phyloP scores from a whole-genome alignment of 352 stramenopile species.

The Phytopythium sindhum region DNA sequence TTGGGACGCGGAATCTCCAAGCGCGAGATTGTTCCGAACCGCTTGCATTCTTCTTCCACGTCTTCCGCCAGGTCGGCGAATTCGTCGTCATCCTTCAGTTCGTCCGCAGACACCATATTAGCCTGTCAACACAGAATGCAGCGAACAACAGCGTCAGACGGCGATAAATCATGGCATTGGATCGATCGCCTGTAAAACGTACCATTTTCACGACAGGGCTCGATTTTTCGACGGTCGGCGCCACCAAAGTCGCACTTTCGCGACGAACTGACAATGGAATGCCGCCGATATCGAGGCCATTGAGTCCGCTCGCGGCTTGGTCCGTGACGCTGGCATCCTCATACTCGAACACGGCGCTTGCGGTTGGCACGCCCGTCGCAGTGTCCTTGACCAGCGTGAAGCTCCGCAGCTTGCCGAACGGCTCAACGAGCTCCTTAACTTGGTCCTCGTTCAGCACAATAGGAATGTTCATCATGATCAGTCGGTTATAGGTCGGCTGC shows the following conservation, averaged over 20 bases:
- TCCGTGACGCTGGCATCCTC: slow-evolving; percentile 50
- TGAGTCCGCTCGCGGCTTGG: slow-evolving; percentile 64
- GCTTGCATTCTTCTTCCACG: slow-evolving; percentile 88
- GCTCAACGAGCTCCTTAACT: slow-evolving; percentile 81
- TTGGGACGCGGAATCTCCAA: slow-evolving; percentile 82
- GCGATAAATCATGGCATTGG: not conserved
- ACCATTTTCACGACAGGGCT: slow-evolving; percentile 78
- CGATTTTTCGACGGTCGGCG: slow-evolving; percentile 25
- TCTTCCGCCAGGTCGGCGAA: slow-evolving; percentile 88
- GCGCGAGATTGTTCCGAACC: slow-evolving; percentile 64
- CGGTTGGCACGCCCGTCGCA: slow-evolving; percentile 43
- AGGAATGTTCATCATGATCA: slow-evolving; percentile 85
- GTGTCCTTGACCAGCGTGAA: slow-evolving; percentile 67
- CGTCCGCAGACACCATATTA: slow-evolving; percentile 85
- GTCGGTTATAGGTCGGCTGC: slow-evolving; percentile 25
- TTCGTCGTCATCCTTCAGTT: slow-evolving; percentile 83
- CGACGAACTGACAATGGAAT: slow-evolving; percentile 62
- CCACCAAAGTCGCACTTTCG: slow-evolving; percentile 19
- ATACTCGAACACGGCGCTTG: slow-evolving; percentile 82
- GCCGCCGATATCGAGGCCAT: slow-evolving; percentile 76
- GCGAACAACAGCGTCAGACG: not conserved
- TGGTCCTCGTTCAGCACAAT: slow-evolving; percentile 70
- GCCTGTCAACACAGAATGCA: slow-evolving; percentile 26
- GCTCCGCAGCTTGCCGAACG: slow-evolving; percentile 71
- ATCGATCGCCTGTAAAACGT: slow-evolving; percentile 8